Evolutionary conservation across 768 basidiomycete genomes (phyloP).

Genomic region (Termitomyces sp.): DNA sequence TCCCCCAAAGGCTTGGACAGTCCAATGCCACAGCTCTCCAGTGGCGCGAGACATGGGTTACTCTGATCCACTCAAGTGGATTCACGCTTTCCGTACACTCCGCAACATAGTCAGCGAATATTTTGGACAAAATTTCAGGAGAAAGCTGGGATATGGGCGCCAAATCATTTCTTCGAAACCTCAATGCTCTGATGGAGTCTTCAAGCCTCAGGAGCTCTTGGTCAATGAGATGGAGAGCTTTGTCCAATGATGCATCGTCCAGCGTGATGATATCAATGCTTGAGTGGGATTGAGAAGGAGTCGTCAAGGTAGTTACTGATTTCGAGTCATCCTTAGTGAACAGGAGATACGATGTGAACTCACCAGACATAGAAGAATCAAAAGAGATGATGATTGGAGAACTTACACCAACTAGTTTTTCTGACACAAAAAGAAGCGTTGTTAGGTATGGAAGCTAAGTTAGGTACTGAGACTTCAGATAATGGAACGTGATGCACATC

Average conservation of each 20-base stretch:
- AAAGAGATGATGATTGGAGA: conserved; percentile 10
- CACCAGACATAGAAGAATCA: conserved; percentile 12
- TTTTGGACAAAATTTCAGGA: conserved; percentile 32
- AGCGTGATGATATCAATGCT: conserved; percentile 10
- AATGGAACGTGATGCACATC: no score
- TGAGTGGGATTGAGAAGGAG: conserved; percentile 10
- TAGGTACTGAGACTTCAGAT: no score
- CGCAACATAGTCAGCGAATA: conserved; percentile 26
- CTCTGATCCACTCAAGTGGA: conserved; percentile 27
- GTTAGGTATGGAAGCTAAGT: no score
- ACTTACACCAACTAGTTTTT: conserved; percentile 27
- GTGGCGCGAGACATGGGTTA: conserved; percentile 34
- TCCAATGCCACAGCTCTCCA: conserved; percentile 40
- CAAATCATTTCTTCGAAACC: conserved; percentile 28
- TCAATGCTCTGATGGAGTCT: conserved; percentile 27
- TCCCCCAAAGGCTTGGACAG: conserved; percentile 36
- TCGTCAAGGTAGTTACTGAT: conserved; percentile 14
- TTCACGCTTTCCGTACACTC: conserved; percentile 4
- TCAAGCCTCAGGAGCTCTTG: conserved; percentile 27
- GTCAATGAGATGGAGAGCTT: conserved; percentile 29
- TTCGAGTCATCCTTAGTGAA: background rate
- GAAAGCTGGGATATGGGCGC: conserved; percentile 35
- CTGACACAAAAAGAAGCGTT: conserved; percentile 10
- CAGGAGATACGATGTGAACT: background rate
- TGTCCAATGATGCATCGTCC: conserved; percentile 10